Percentiles rank a stretch among this genome's conserved stretches.
phyloP scores from a whole-genome alignment of 208 protist species.

The Leishmania aethiopica region DNA sequence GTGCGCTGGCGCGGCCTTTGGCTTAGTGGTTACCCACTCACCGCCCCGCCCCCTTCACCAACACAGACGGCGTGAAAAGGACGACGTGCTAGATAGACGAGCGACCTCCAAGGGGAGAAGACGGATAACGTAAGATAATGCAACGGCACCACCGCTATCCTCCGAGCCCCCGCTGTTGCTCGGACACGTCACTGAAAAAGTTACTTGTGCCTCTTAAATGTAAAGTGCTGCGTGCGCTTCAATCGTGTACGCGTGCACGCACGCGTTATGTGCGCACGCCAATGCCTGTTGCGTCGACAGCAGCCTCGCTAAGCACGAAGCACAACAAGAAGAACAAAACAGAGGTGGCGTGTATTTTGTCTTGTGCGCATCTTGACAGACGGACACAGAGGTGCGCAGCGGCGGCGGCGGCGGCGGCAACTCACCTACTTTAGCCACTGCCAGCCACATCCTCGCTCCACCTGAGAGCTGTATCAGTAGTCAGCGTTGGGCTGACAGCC shows the following conservation, averaged over 20 bases:
- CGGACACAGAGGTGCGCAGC: not conserved
- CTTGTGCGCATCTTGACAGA: not conserved
- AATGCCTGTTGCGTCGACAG: not conserved
- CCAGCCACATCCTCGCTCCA: conserved; percentile 28
- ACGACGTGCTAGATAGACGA: not conserved
- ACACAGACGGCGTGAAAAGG: not conserved
- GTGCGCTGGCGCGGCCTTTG: not conserved
- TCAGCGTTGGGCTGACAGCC: not conserved
- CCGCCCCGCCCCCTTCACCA: not conserved
- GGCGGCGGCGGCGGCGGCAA: not conserved
- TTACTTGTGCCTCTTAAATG: not conserved
- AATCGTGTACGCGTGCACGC: not conserved
- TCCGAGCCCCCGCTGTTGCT: not conserved
- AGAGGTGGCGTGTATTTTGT: not conserved
- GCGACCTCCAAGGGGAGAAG: not conserved
- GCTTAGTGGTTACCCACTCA: not conserved
- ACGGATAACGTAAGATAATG: not conserved
- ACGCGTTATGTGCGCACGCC: not conserved
- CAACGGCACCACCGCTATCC: not conserved
- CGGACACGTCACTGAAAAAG: not conserved
- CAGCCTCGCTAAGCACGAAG: not conserved
- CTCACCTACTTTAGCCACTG: not conserved
- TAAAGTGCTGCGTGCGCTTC: not conserved
- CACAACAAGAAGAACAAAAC: not conserved
- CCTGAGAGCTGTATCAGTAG: conserved; percentile 5